Conservation (phyloP, 1,284 basidiomycete genomes). For the Lignosus rhinocerotis region DNA sequence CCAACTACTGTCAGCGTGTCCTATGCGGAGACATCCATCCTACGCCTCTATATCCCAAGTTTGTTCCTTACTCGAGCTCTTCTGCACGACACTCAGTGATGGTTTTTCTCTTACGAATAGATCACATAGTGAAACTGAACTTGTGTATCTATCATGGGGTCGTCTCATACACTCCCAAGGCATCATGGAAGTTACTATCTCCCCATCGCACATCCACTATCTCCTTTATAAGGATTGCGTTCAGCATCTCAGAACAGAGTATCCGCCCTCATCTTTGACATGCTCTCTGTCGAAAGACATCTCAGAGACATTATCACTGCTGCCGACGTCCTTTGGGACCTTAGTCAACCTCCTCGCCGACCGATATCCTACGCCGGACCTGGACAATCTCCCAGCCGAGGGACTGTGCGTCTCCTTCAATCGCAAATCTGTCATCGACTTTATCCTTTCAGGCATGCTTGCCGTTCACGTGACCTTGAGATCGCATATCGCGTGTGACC, state of each 20-base stretch:
- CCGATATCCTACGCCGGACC: background rate
- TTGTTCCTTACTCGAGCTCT: background rate
- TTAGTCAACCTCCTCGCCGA: conserved; percentile 9
- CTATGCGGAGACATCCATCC: background rate
- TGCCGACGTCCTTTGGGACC: background rate
- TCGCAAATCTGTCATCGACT: background rate
- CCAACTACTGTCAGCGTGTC: background rate
- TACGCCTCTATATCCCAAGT: background rate
- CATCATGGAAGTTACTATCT: background rate
- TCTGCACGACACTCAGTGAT: background rate
- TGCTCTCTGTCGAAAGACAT: background rate
- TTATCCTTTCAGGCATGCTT: background rate
- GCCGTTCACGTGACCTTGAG: background rate
- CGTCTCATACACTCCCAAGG: background rate
- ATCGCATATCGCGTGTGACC: background rate
- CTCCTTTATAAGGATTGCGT: conserved; percentile 1
- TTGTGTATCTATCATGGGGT: background rate
- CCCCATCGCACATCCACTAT: background rate
- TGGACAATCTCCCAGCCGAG: background rate
- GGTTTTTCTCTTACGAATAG: background rate
- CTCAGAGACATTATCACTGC: background rate
- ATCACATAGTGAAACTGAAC: background rate
- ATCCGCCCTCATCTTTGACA: background rate
- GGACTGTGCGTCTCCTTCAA: background rate
- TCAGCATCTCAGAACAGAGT: background rate